Percentiles rank a stretch among this genome's conserved stretches.
These are phyloP conservation scores for Oxytropis ochrocephala DNA, from an alignment of 306 rosid genomes.

Conservation along the genomic window DNA sequence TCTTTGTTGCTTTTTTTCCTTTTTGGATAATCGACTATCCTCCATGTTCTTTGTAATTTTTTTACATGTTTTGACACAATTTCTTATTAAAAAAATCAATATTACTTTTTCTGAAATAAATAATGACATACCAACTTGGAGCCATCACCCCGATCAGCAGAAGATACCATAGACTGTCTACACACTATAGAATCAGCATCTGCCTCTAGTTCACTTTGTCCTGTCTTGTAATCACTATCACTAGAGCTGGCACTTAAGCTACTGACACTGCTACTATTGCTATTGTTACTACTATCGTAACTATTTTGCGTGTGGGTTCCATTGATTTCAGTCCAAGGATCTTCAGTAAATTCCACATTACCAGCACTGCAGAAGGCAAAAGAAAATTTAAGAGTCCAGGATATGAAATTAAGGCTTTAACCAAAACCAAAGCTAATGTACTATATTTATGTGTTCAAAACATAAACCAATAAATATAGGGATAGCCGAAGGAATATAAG, in stretches of 20 bases:
- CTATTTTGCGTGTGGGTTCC: constrained; percentile 54
- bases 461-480: neutral
- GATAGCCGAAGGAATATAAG: neutral
- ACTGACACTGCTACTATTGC: constrained; percentile 91
- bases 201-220: constrained; percentile 83
- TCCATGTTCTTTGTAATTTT: neutral
- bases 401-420: constrained; percentile 16
- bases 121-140: constrained; percentile 62
- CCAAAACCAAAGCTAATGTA: constrained; percentile 1
- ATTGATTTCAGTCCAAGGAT: constrained; percentile 58
- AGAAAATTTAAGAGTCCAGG: constrained; percentile 3
- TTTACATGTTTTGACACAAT: neutral
- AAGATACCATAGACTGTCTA: constrained; percentile 73
- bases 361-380: constrained; percentile 66
- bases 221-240: constrained; percentile 81
- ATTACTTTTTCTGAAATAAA: constrained; percentile 11
- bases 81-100: neutral
- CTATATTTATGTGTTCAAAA: constrained; percentile 5
- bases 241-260: constrained; percentile 89
- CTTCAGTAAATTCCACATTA: constrained; percentile 59
- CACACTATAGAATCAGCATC: constrained; percentile 96
- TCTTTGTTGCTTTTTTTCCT: neutral
- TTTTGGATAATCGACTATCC: neutral
- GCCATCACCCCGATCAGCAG: constrained; percentile 59
- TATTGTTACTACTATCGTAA: constrained; percentile 89